Evolutionary conservation across 257 asterid species (phyloP).

Genomic region (Craterostigma plantagineum): DNA sequence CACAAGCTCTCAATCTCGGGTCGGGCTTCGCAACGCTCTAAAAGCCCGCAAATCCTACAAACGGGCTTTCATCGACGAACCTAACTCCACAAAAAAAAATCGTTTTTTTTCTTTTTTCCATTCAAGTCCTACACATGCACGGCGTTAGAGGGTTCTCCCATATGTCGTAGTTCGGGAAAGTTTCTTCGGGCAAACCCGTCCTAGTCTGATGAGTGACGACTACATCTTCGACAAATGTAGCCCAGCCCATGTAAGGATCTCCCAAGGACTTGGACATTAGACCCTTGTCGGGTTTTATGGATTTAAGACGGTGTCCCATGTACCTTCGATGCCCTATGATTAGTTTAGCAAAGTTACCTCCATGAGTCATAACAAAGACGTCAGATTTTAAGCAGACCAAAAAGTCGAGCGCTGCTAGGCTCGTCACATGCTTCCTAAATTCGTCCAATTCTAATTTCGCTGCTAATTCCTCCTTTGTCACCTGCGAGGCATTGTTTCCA

Average conservation of each 20-base stretch:
- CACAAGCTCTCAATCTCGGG: too few species aligned
- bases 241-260: constrained; percentile 99
- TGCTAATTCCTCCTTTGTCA: constrained; percentile 87
- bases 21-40: too few species aligned
- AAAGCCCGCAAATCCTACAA: too few species aligned
- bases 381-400: constrained; percentile 91
- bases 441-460: constrained; percentile 62
- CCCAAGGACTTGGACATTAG: constrained; percentile 93
- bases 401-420: constrained; percentile 97
- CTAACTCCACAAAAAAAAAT: too few species aligned
- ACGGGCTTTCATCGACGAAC: too few species aligned
- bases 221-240: constrained; percentile 80
- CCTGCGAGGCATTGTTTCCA: constrained; percentile 31
- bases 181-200: constrained; percentile 85
- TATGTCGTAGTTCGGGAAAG: constrained; percentile 92
- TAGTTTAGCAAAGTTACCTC: constrained; percentile 90
- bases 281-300: constrained; percentile 96
- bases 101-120: background rate
- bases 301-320: constrained; percentile 78
- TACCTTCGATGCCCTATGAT: constrained; percentile 78
- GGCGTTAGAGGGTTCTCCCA: constrained; percentile 98
- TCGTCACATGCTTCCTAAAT: constrained; percentile 89
- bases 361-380: constrained; percentile 97
- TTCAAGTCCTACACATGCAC: constrained; percentile 87
- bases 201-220: constrained; percentile 79